Conservation (phyloP, 169 alveolate genomes). For the Condylostoma magnum region DNA sequence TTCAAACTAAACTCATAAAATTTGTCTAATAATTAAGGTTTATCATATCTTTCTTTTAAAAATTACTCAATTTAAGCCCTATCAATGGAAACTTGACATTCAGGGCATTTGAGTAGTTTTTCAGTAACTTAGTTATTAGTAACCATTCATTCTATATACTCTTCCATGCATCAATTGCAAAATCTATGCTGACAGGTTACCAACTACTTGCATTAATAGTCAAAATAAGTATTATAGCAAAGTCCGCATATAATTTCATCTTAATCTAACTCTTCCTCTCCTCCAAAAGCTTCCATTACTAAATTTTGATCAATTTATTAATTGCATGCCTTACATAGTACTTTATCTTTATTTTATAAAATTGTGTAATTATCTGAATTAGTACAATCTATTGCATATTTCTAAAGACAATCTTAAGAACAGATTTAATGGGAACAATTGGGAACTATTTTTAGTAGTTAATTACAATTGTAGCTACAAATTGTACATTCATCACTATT, state of each 20-base stretch:
- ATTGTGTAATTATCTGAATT: too few relatives aligned
- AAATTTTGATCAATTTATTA: neutral
- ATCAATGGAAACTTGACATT: neutral
- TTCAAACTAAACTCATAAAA: too few relatives aligned
- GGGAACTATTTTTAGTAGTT: too few relatives aligned
- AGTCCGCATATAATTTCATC: neutral
- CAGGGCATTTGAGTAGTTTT: neutral
- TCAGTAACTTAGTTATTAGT: neutral
- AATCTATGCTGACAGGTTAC: neutral
- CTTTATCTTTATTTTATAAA: neutral
- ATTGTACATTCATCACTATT: too few relatives aligned
- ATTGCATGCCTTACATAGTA: neutral
- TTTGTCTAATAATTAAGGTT: neutral
- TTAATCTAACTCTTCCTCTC: constrained; percentile 13
- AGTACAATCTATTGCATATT: neutral
- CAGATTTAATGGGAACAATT: neutral
- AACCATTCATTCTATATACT: neutral
- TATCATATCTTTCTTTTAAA: neutral
- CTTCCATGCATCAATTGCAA: neutral
- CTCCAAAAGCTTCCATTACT: constrained; percentile 27
- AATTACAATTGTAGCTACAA: too few relatives aligned
- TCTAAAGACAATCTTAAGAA: neutral
- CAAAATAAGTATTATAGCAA: neutral
- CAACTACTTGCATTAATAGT: neutral
- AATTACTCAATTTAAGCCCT: neutral